Base-by-base conservation (phyloP, 495 filamentous ascomycete genomes). In the Tetracladium setigerum region DNA sequence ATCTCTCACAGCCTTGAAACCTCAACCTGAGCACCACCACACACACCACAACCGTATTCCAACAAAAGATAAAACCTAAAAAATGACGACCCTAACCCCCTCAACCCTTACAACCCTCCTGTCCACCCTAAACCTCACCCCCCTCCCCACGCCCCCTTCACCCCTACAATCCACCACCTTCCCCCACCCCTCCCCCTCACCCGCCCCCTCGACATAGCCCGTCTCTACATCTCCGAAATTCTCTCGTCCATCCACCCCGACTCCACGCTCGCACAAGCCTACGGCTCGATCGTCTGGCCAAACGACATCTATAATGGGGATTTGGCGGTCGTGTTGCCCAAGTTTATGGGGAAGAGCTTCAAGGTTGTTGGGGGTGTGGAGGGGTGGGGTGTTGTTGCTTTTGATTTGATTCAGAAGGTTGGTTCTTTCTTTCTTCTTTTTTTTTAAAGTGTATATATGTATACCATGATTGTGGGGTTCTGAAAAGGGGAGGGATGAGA, bases 261-360 rank as follows among this genome's bases (percentile, higher is more conserved):
- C 4, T 51, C 54, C 44, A 57, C 57, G 8, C 19, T 42, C 12
- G 41, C 36, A 10, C 22, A 45, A n/a, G 59, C 59, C 7, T 64
- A 55, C 42, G 52, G 58, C 32, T 47, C 65, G 7, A 57, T 67
- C 42, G 52, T 57, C 41, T 56, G 50, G 38, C 37, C 63, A 32
- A 50, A 47, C 30, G 52, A 52, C 12, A 41, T 59, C 12, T 51
- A 48, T 14, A 62, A 63, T 31, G 62, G 63, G 22, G 65, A 68
- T 48, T 39, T 68, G 38, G 54, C 50, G 14, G 46, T 68, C 16
- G 46, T 62, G 16, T 46, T 68, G 16, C 62, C 65, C 12, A 63
- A 56, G 46, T 54, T 67, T 6, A 60, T 27, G 22, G 22, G 22
- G 22, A 27, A 27, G 22, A 53, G 32, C 43, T 62, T 27, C 22